Base-by-base conservation (phyloP, 2,329 filamentous ascomycete species). In the Exophiala mesophila region DNA sequence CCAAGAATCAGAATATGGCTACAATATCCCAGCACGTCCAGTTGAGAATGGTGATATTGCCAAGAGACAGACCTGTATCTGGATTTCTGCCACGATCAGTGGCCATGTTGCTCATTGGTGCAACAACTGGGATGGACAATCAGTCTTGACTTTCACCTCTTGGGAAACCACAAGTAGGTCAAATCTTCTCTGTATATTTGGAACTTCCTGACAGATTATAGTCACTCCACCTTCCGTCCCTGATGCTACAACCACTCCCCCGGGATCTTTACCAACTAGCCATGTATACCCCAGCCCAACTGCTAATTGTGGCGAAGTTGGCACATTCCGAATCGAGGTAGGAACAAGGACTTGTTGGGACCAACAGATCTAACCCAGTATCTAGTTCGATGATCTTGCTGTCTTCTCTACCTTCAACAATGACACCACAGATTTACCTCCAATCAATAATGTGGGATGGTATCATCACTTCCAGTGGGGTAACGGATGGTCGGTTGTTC, bases 381-480 rank as follows among this genome's bases (percentile, higher is more conserved):
- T 28, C 13, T 36, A 58, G 54, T 61, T 61, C 37, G 58, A 61
- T 41, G 51, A 58, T 33, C 48, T 59, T 21, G 57, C 58, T 16
- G 18, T 40, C 18, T 55, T 39, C 21, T 50, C 49, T 5, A 43
- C 42, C 9, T 38, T 49, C 28, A 53, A 59, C 37, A 59, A 58
- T 32, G 59, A 59, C 5, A 58, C 55, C n/a, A 36, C 53, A n/a
- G 20, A 41, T 4, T 57, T 51, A 34, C 63, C 67, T 7, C 65
- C 67, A 31, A 61, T 75, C 44, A 65, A 61, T 49, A 68, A 66
- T 41, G 23, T 26, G 23, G 23, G 23, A 6, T 71, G 71, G 1
- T 74, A 73, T 49, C 66, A 71, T 41, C 71, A 75, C 52, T 63
- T 76, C 35, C 67, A 66, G 55, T 76, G 72, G 58, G 69, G 69